Percentiles rank a stretch among this genome's conserved stretches.
phyloP scores from a whole-genome alignment of 768 basidiomycete species.

The Xerocomellus amylosporus region DNA sequence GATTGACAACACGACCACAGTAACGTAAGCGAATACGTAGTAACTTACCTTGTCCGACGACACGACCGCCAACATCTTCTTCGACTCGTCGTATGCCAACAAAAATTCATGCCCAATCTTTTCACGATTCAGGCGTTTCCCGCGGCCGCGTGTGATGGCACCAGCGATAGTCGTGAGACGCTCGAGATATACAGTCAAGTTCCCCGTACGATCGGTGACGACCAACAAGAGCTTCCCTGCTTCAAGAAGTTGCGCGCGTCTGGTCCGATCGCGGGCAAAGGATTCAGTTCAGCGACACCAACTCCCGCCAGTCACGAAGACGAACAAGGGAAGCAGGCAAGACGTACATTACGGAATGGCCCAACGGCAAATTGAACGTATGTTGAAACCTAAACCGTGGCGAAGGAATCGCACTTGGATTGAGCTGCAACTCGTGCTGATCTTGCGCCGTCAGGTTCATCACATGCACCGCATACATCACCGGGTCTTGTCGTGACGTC shows the following conservation, averaged over 20 bases:
- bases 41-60: conserved; percentile 40
- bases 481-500: conserved; percentile 16
- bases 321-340: accelerated
- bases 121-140: conserved; percentile 40
- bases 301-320: too few relatives aligned
- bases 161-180: conserved; percentile 27
- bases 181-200: conserved; percentile 42
- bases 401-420: too few relatives aligned
- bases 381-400: too few relatives aligned
- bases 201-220: conserved; percentile 33
- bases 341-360: conserved; percentile 20
- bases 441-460: conserved; percentile 31
- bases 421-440: conserved; percentile 17
- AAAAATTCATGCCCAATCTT: conserved; percentile 46
- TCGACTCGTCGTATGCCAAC: conserved; percentile 52
- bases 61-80: conserved; percentile 47
- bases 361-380: conserved; percentile 1
- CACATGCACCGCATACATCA: conserved; percentile 21
- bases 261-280: conserved; percentile 2
- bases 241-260: conserved; percentile 41
- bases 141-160: conserved; percentile 26
- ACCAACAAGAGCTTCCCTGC: conserved; percentile 43
- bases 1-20: accelerated
- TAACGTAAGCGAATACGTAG: neutral
- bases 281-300: neutral